phyloP scores from a whole-genome alignment of 2,329 filamentous ascomycete species.

The Teratosphaeria destructans region DNA sequence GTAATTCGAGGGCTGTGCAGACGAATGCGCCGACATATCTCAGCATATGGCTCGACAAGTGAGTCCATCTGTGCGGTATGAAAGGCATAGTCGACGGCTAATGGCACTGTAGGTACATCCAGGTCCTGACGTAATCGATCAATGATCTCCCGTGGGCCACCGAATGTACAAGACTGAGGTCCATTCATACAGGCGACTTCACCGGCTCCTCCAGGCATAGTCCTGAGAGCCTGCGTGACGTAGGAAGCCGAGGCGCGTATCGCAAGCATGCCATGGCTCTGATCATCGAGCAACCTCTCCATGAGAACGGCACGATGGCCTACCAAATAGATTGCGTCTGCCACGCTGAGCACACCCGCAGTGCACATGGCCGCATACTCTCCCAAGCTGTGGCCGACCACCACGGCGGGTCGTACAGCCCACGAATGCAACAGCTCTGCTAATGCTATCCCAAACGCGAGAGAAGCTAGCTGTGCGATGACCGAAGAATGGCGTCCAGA shows the following conservation, averaged over 20 bases:
- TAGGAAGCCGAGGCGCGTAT: constrained; percentile 4
- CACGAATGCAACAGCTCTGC: constrained; percentile 17
- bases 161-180: no score
- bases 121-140: no score
- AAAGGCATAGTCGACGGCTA: no score
- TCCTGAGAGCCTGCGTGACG: no score
- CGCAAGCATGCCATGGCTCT: constrained; percentile 21
- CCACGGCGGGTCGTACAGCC: constrained; percentile 17
- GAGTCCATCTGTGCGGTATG: no score
- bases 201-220: no score
- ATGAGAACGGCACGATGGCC: constrained; percentile 26
- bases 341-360: constrained; percentile 26
- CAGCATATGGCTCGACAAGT: no score
- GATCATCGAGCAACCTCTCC: constrained; percentile 13
- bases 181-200: no score
- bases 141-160: no score
- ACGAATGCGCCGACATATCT: no score
- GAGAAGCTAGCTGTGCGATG: constrained; percentile 30
- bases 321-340: constrained; percentile 28
- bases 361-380: constrained; percentile 30
- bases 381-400: constrained; percentile 27
- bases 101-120: no score
- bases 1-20: no score
- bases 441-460: constrained; percentile 34
- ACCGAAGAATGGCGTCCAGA: constrained; percentile 6